Evolutionary conservation across 2,329 filamentous ascomycete genomes (phyloP).

Genomic region (Clarireedia paspali): DNA sequence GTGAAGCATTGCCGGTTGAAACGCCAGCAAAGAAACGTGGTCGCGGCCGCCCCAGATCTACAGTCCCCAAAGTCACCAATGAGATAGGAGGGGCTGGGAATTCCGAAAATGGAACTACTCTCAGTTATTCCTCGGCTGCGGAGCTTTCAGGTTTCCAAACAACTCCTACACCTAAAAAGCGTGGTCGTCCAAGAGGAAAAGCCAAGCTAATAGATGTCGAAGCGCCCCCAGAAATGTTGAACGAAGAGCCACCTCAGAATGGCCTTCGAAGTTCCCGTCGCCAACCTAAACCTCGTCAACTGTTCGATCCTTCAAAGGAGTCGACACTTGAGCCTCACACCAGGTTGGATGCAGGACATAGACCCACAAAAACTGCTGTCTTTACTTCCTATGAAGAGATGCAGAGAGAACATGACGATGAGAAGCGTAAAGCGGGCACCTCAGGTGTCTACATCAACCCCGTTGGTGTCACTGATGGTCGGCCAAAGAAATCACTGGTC

Average conservation of each 20-base stretch:
- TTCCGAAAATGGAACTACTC: not conserved
- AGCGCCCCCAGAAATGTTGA: not conserved
- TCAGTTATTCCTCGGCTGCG: not conserved
- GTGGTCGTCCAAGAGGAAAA: slow-evolving; percentile 5
- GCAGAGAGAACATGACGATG: slow-evolving; percentile 6
- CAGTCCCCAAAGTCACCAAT: not conserved
- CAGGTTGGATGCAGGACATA: not conserved
- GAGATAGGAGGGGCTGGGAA: not conserved
- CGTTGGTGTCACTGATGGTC: slow-evolving; percentile 17
- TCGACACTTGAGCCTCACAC: not conserved
- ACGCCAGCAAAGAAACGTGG: not conserved
- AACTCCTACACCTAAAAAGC: slow-evolving; percentile 1
- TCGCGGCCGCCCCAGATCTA: not conserved
- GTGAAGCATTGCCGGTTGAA: too few species aligned
- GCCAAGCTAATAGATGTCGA: not conserved
- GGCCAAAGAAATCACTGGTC: slow-evolving; percentile 29
- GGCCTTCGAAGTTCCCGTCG: slow-evolving; percentile 7
- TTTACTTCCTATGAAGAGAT: slow-evolving; percentile 11
- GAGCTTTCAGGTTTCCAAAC: not conserved
- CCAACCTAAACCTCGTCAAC: slow-evolving; percentile 4
- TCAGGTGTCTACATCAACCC: slow-evolving; percentile 15
- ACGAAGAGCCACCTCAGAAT: not conserved
- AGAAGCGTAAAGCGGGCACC: slow-evolving; percentile 11
- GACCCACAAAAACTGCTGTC: not conserved
- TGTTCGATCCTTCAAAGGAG: not conserved